Evolutionary conservation across 495 filamentous ascomycete genomes (phyloP).

Genomic region (Pseudoneurospora amorphoporcata): DNA sequence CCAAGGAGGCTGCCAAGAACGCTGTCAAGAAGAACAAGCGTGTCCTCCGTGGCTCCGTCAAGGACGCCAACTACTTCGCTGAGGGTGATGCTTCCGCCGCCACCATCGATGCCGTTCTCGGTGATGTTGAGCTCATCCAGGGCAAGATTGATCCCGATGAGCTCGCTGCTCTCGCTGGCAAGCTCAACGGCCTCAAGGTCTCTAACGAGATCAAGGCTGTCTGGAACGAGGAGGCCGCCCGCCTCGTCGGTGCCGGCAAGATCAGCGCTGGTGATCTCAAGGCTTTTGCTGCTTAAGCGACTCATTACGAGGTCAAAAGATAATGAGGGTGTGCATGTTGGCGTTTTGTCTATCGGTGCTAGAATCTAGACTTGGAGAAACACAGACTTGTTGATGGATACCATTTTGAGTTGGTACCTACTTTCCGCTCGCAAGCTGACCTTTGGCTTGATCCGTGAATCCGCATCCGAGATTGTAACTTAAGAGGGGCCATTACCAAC

Average conservation of each 20-base stretch:
- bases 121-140: constrained; percentile 81
- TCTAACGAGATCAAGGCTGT: constrained; percentile 57
- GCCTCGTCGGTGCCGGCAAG: constrained; percentile 68
- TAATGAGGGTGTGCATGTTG: not conserved
- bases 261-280: constrained; percentile 65
- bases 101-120: constrained; percentile 70
- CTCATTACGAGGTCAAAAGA: not conserved
- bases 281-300: constrained; percentile 21
- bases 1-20: constrained; percentile 96
- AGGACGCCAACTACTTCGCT: constrained; percentile 92
- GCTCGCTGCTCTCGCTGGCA: constrained; percentile 65
- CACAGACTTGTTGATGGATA: not conserved
- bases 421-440: not conserved
- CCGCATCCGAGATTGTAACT: not conserved
- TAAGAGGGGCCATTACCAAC: not conserved
- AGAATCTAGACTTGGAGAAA: not conserved
- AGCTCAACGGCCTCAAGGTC: constrained; percentile 63
- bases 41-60: constrained; percentile 80
- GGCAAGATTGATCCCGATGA: constrained; percentile 83
- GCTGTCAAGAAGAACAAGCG: constrained; percentile 99
- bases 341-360: not conserved
- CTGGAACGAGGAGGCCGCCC: constrained; percentile 59
- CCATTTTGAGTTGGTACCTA: not conserved
- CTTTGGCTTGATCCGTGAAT: not conserved
- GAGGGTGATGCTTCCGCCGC: constrained; percentile 54